Evolutionary conservation across 2,329 filamentous ascomycete species (phyloP).

Genomic region (Akanthomyces lecanii): DNA sequence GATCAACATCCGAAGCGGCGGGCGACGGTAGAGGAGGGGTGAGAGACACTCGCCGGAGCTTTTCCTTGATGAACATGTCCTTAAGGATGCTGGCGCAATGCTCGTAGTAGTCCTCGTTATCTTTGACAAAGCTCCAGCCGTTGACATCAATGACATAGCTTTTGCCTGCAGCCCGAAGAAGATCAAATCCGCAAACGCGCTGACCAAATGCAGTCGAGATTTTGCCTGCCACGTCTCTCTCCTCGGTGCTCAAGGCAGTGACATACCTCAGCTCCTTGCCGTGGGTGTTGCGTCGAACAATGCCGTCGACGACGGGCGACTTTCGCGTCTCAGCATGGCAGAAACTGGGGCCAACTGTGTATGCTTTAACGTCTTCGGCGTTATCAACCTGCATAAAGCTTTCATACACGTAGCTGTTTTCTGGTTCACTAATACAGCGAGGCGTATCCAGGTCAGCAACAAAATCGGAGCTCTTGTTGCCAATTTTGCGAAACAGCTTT

Average conservation of each 20-base stretch:
- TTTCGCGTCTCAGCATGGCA: constrained; percentile 97
- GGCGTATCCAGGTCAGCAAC: constrained; percentile 73
- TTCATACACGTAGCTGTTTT: constrained; percentile 90
- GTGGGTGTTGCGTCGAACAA: constrained; percentile 93
- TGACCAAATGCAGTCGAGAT: constrained; percentile 93
- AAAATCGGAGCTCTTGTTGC: constrained; percentile 97
- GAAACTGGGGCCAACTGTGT: constrained; percentile 88
- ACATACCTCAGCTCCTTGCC: constrained; percentile 97
- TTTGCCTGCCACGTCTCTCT: constrained; percentile 80
- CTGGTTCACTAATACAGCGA: constrained; percentile 73
- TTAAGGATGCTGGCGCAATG: constrained; percentile 81
- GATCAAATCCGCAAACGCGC: constrained; percentile 90
- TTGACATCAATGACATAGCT: constrained; percentile 99
- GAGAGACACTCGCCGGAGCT: constrained; percentile 59
- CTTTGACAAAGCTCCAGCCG: constrained; percentile 99
- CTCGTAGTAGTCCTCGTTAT: constrained; percentile 98
- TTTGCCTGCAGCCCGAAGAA: constrained; percentile 79
- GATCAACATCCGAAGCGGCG: constrained; percentile 40
- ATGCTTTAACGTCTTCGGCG: constrained; percentile 96
- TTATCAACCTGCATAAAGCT: constrained; percentile 97
- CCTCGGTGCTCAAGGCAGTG: constrained; percentile 74
- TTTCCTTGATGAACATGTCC: constrained; percentile 83
- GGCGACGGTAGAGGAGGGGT: constrained; percentile 50
- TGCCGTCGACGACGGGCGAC: constrained; percentile 92
- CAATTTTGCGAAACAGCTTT: constrained; percentile 92